A percentile compares a stretch with the other conserved stretches of the same genome.
Evolutionary conservation across 306 rosid species (phyloP).

Genomic region (Dryas drummondii): DNA sequence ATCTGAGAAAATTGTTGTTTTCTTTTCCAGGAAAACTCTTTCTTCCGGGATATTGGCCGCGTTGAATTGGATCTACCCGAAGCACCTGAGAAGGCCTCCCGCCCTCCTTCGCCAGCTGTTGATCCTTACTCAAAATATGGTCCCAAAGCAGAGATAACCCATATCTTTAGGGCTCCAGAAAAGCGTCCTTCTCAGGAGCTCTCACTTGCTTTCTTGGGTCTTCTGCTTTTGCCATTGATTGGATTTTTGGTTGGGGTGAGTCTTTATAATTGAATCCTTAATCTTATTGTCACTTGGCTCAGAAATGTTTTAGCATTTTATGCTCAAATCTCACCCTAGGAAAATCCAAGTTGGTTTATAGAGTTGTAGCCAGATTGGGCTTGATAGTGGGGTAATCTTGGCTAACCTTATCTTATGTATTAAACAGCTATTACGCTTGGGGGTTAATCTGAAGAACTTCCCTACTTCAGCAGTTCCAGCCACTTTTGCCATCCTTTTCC

Average conservation of each 20-base stretch:
- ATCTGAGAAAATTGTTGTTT: conserved; percentile 28
- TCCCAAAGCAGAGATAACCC: conserved; percentile 83
- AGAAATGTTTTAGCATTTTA: neutral
- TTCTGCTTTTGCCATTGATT: conserved; percentile 67
- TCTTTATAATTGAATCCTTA: conserved; percentile 10
- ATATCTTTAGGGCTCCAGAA: conserved; percentile 87
- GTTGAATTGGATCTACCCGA: conserved; percentile 92
- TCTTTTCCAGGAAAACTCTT: conserved; percentile 85
- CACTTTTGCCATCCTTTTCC: conserved; percentile 67
- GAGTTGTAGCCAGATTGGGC: neutral
- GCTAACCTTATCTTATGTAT: conserved; percentile 24
- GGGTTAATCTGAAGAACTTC: conserved; percentile 86
- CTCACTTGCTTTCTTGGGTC: conserved; percentile 80
- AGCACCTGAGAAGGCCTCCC: conserved; percentile 87
- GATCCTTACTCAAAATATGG: conserved; percentile 78
- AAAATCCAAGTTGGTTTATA: neutral
- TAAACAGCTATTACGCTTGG: conserved; percentile 65
- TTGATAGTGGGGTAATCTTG: conserved; percentile 12
- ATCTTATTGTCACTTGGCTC: conserved; percentile 8
- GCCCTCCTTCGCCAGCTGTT: conserved; percentile 68
- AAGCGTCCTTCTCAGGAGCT: conserved; percentile 82
- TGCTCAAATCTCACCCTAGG: neutral
- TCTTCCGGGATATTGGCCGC: conserved; percentile 65
- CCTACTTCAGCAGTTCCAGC: conserved; percentile 68
- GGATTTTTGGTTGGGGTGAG: conserved; percentile 93